Percentiles rank a stretch among this genome's conserved stretches.
Conservation (phyloP, 2,329 filamentous ascomycete species). For the Epichloe sylvatica region DNA sequence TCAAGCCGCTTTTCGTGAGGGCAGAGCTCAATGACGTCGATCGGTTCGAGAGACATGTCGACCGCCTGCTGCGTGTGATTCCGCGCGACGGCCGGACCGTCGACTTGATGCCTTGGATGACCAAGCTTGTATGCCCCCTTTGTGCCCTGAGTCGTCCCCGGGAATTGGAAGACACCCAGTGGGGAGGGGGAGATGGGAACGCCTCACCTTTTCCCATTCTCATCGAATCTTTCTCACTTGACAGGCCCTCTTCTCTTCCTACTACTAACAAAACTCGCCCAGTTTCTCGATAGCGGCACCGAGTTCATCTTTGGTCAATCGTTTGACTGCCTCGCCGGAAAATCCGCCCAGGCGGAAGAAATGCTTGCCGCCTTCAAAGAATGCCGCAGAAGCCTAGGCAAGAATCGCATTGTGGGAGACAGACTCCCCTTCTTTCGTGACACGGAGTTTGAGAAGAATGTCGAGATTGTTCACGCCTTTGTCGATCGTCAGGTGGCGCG, state of each 20-base stretch:
- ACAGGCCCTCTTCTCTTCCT: neutral
- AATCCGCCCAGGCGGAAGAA: neutral
- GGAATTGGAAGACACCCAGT: no score
- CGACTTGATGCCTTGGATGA: conserved; percentile 1
- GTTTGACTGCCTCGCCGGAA: neutral
- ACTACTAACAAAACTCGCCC: neutral
- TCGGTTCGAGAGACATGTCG: conserved; percentile 2
- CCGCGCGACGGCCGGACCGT: neutral
- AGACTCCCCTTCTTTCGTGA: neutral
- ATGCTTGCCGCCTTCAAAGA: neutral
- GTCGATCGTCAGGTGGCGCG: conserved; percentile 1
- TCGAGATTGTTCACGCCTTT: conserved; percentile 1
- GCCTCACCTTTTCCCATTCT: neutral
- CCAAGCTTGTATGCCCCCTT: neutral
- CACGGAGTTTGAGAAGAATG: neutral
- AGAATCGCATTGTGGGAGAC: neutral
- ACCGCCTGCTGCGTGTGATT: neutral
- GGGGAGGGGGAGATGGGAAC: no score
- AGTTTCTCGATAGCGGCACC: conserved; percentile 2
- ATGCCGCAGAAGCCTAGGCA: neutral
- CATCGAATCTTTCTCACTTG: neutral
- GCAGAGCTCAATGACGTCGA: conserved; percentile 1
- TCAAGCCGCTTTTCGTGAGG: conserved; percentile 1
- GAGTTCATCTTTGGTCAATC: conserved; percentile 4
- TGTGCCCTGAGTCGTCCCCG: no score